Conservation (phyloP, 2,329 filamentous ascomycete genomes). For the Macroventuria anomochaeta region DNA sequence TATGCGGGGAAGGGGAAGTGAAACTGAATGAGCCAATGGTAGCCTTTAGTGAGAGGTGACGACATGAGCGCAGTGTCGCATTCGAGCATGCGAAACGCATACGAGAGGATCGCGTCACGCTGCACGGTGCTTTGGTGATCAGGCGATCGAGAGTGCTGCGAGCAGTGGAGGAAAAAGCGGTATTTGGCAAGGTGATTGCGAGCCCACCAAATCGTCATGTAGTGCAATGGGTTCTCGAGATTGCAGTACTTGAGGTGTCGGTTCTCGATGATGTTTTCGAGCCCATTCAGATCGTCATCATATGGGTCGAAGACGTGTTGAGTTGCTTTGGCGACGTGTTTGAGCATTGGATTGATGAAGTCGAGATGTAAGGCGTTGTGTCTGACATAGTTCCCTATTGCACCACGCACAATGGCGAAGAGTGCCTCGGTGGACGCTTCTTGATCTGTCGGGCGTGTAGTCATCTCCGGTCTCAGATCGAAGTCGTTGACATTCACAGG, state of each 20-base stretch:
- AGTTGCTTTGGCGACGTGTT: constrained; percentile 44
- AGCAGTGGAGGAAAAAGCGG: constrained; percentile 59
- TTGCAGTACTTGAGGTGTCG: constrained; percentile 47
- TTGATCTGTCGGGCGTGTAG: constrained; percentile 48
- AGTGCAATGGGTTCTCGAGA: constrained; percentile 43
- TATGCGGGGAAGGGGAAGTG: constrained; percentile 60
- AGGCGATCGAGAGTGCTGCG: constrained; percentile 23
- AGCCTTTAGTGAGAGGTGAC: constrained; percentile 52
- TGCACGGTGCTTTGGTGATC: constrained; percentile 27
- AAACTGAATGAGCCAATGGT: constrained; percentile 51
- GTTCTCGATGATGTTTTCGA: constrained; percentile 51
- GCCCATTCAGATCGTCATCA: constrained; percentile 35
- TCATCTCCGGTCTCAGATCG: constrained; percentile 52
- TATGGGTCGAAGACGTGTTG: constrained; percentile 20
- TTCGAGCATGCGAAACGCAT: constrained; percentile 53
- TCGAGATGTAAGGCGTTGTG: constrained; percentile 55
- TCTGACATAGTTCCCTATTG: constrained; percentile 53
- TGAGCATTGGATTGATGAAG: constrained; percentile 54
- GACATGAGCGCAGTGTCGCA: constrained; percentile 55
- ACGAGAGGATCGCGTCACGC: constrained; percentile 35
- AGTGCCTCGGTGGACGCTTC: constrained; percentile 61
- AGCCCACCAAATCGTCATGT: constrained; percentile 56
- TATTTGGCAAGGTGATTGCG: constrained; percentile 57
- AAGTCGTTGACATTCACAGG: constrained; percentile 62
- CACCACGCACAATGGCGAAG: constrained; percentile 57